phyloP scores from a whole-genome alignment of 306 rosid species.

The Castanea crenata region DNA sequence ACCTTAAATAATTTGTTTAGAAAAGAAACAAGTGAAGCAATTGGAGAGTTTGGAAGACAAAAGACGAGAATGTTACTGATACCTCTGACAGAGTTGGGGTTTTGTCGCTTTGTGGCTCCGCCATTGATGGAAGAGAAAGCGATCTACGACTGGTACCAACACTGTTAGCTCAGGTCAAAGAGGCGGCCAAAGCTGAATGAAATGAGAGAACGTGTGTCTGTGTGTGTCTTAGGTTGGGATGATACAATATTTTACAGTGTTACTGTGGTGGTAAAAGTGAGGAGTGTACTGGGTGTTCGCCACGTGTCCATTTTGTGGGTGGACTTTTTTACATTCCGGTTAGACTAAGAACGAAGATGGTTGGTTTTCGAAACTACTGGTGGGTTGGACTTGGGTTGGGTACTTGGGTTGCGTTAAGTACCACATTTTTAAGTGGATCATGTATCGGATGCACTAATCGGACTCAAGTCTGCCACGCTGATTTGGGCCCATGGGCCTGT shows the following conservation, averaged over 20 bases:
- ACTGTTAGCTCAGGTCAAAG: neutral
- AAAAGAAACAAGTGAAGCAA: neutral
- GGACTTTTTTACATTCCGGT: neutral
- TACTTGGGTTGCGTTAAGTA: too few relatives aligned
- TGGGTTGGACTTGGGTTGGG: neutral
- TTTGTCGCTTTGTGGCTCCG: constrained; percentile 52
- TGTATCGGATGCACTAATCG: neutral
- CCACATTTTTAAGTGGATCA: neutral
- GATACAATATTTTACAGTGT: neutral
- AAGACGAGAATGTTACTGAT: constrained; percentile 22
- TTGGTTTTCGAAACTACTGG: neutral
- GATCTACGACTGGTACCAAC: neutral
- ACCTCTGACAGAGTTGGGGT: constrained; percentile 73
- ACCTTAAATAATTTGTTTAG: neutral
- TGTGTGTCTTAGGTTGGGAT: neutral
- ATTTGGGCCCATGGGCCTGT: too few relatives aligned
- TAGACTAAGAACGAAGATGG: neutral
- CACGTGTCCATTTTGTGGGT: neutral
- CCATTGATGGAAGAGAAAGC: constrained; percentile 58
- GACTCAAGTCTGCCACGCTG: neutral
- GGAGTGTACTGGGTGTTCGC: neutral
- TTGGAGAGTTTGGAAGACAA: neutral
- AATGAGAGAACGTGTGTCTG: neutral
- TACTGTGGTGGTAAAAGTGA: neutral
- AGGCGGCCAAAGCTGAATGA: constrained; percentile 20